Evolutionary conservation across 352 stramenopile genomes (phyloP), one percentile per base, ranked within the genome.

Genomic region (Phytophthora litchii): DNA sequence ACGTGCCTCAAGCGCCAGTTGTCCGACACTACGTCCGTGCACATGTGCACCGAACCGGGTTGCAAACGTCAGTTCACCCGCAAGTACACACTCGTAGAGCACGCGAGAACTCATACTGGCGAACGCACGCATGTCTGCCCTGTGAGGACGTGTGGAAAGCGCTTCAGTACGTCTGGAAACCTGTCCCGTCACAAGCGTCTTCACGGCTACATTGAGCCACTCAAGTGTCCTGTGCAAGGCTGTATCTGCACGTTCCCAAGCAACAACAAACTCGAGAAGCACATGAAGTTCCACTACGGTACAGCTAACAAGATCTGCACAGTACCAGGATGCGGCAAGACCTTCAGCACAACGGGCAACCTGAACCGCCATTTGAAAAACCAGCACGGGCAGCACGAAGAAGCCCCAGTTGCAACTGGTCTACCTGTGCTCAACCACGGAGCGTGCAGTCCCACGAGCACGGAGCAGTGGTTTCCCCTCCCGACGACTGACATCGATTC

Each of bases 61-160:
- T 86, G 76, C 54, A 64, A 52, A 3, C 54, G 67, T 8, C 68
- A 67, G 42, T 83, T 86, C 65, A 76, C 78, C 48, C 76, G 76
- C 64, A 80, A 78, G 31, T 81, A 79, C 53, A 86, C 77, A 27
- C 78, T 87, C 61, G 79, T 58, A 11, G 72, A 86, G 49, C 79
- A 89, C 59, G 70, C 75, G 32, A 87, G 84, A 60, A 87, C 77
- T 21, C 79, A 87, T 66, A 86, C 79, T 27, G 79, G 74, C 20
- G 71, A 80, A 21, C 67, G 62, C 14, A 53, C 67, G 10, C 63
- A 80, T 19, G 45, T 68, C 14, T 80, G 72, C 41, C 56, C 55
- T 3, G 59, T 60, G 21, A 51, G 34, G 7, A 37, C 34, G 5
- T 80, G 72, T 27, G 68, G 56, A 19, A 80, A 80, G 57, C 67